Percentiles rank a stretch among this genome's conserved stretches.
These are phyloP conservation scores for Stylosanthes scabra DNA, from an alignment of 331 rosid genomes.

Conservation along the genomic window DNA sequence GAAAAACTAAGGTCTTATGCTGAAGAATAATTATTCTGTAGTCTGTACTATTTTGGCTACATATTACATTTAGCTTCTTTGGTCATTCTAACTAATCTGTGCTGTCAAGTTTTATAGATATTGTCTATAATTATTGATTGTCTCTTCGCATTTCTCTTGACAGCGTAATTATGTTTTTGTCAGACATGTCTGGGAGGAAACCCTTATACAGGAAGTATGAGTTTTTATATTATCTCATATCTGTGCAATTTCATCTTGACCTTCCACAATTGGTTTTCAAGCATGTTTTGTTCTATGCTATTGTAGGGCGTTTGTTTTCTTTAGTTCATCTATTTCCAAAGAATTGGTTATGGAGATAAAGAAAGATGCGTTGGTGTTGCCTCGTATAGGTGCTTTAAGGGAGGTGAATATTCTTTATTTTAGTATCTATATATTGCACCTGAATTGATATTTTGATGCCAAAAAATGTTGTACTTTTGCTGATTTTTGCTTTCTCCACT, in stretches of 20 bases:
- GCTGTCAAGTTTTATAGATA: conserved; percentile 20
- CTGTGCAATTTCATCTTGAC: conserved; percentile 35
- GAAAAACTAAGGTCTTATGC: conserved; percentile 13
- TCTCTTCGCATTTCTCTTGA: conserved; percentile 40
- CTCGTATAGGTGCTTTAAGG: conserved; percentile 88
- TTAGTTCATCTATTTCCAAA: conserved; percentile 84
- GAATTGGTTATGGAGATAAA: conserved; percentile 73
- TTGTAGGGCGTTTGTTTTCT: conserved; percentile 94
- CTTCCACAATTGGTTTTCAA: conserved; percentile 35
- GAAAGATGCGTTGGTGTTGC: conserved; percentile 74
- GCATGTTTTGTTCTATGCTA: conserved; percentile 40
- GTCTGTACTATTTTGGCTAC: conserved; percentile 1
- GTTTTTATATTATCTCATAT: conserved; percentile 32
- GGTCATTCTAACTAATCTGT: conserved; percentile 18
- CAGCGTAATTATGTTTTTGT: conserved; percentile 88
- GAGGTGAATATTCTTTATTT: conserved; percentile 62
- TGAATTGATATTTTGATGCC: conserved; percentile 24
- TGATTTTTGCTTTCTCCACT: conserved; percentile 26
- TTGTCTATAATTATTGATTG: conserved; percentile 36
- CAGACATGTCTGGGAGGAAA: conserved; percentile 91
- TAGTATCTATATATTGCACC: conserved; percentile 29
- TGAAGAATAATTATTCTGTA: conserved; percentile 26
- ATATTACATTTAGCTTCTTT: conserved; percentile 22
- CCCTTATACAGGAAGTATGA: conserved; percentile 96
- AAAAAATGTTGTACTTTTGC: conserved; percentile 28